Base-by-base conservation (phyloP, 2,329 filamentous ascomycete genomes). In the Aureobasidium sp. region DNA sequence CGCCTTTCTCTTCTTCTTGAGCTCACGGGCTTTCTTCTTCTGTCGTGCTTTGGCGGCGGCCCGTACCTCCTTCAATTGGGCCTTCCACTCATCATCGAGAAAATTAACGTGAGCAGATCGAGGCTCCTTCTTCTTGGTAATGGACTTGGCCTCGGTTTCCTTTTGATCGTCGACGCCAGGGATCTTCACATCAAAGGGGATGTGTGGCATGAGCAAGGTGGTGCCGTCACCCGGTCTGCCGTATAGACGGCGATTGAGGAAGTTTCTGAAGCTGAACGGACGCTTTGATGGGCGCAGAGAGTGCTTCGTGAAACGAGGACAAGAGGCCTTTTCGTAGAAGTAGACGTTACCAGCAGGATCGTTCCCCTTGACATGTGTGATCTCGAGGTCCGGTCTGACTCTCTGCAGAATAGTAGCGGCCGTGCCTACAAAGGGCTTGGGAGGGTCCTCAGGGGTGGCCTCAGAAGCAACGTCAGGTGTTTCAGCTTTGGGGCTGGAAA, bases 221-320 rank as follows among this genome's bases (percentile, higher is more conserved):
- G 52, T 8, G 15, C 43, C 53, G 5, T 57, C 53, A 13, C 53
- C 53, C 13, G 53, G 43, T 27, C 41, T 57, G 5, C 53, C 53
- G 15, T 46, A 57, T n/a, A 47, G 41, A 12, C 37, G 39, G 41
- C 53, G 53, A 32, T 17, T 46, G 13, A 57, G 5, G n/a, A 57
- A 37, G 41, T 57, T 47, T 43, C 53, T 43, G 24, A 57, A 27
- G 53, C 53, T 57, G 41, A 57, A 24, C 4, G 5, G 17, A 17
- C 53, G 36, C 41, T 47, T 57, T 3, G 53, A 57, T 7, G 53
- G 43, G 29, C 53, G 53, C n/a, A 57, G 29, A 8, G 53, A 46
- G 29, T 46, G 53, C 7, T 57, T 37, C 4, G n/a, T 27, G 27
- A 24, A 46, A 32, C 53, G 53, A 57, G 41, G 53, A 20, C 47